A percentile compares a stretch with the other conserved stretches of the same genome.
Conservation (phyloP, 352 stramenopile genomes). For the Salisapilia sapeloensis region DNA sequence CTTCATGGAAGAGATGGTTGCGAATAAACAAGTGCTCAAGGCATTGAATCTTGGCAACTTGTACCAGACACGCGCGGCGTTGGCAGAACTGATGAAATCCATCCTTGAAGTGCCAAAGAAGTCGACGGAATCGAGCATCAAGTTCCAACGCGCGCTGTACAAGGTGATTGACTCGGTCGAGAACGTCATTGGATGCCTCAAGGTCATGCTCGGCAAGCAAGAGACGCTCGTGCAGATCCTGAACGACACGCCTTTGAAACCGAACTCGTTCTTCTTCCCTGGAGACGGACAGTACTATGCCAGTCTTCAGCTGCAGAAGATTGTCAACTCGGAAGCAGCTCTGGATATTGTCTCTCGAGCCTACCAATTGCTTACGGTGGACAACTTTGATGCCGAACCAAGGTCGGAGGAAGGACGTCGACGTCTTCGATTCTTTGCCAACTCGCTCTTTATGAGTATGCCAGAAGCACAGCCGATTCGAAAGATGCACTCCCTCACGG, state of each 20-base stretch:
- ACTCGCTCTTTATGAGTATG: conserved; percentile 6
- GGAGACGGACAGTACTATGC: conserved; percentile 5
- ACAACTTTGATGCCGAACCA: conserved; percentile 8
- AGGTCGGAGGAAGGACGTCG: conserved; percentile 4
- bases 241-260: conserved; percentile 5
- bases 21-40: conserved; percentile 3
- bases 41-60: conserved; percentile 5
- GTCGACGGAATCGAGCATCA: conserved; percentile 4
- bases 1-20: conserved; percentile 8
- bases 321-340: conserved; percentile 1
- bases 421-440: conserved; percentile 3
- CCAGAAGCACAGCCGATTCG: conserved; percentile 1
- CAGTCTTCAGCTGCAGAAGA: conserved; percentile 1
- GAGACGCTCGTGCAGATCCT: conserved; percentile 4
- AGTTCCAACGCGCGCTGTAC: conserved; percentile 8
- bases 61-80: conserved; percentile 2
- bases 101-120: conserved; percentile 6
- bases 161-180: conserved; percentile 5
- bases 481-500: conserved; percentile 3
- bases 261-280: conserved; percentile 8
- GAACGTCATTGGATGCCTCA: conserved; percentile 2
- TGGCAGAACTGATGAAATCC: conserved; percentile 10
- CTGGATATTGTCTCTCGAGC: conserved; percentile 5
- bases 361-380: conserved; percentile 5
- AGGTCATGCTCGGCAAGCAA: conserved; percentile 4